Evolutionary conservation across 257 asterid species (phyloP), one percentile per base, ranked within the genome.

Genomic region (Nicotiana benthamiana): DNA sequence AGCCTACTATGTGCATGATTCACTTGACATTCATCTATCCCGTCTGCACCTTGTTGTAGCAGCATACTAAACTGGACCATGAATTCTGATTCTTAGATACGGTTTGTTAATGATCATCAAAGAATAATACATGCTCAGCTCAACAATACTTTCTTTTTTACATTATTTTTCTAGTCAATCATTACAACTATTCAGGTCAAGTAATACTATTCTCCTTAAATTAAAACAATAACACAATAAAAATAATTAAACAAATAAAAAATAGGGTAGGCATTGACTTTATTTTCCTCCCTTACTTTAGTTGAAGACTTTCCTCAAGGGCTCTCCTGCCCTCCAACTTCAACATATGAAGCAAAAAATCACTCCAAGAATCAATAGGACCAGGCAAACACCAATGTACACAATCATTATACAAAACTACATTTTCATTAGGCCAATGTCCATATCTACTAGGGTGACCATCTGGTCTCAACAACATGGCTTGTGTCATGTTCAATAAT

Each of bases 281-380:
- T 24, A 4, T 26, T 63, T 15, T 6, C 5, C 26, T 40, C n/a
- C 78, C 60, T 72, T 72, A 24, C 26, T 72, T 22, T 5, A 77
- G 7, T 22, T 36, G 82, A 36, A 82, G 82, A 60, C 81, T 87
- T 32, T 88, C 91, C 61, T 48, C 74, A 81, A 75, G 83, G 0
- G 79, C 63, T 48, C 75, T 83, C 27, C 87, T 75, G 22, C 86
- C 89, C 78, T 91, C 94, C 83, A 85, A 64, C 81, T 91, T 91
- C 20, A 90, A 51, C 88, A 86, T 83, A 74, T 91, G 91, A 48
- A 81, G 83, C 87, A 91, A 59, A 80, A 88, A 80, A 75, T 88
- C 91, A 57, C 91, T 92, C 96, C 94, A 91, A 30, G 86, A 18
- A 88, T 91, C 96, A 78, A 91, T 89, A n/a, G 94, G 94, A 40